Base-by-base conservation (phyloP, 129 eudicot species). In the Arctium lappa region DNA sequence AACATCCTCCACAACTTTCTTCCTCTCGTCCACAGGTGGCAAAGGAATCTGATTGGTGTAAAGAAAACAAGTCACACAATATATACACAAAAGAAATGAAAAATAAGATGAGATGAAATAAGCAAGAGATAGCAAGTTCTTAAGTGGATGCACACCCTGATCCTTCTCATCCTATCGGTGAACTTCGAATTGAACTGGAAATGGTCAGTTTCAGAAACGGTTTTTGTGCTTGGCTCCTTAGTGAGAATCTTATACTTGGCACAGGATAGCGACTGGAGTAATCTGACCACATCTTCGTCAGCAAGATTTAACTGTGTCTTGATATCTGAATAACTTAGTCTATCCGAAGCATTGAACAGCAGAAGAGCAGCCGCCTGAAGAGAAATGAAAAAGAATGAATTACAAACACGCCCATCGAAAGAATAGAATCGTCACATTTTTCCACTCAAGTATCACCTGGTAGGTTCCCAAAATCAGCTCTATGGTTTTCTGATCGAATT, bases 21-120 rank as follows among this genome's bases (percentile, higher is more conserved):
- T 94, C 87, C 90, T 90, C 81, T 94, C 97, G 68, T 94, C 98
- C 81, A 92, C 88, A 12, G 92, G 91, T 3, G 96, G 97, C 79
- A 94, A 87, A 78, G 98, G 98, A 74, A 94, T 82, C 98, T 94
- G 79, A 16, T 31, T 31, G 65, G 69, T 18, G 38, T 34, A 39
- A 27, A 22, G 60, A 76, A 69, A 22, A 75, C 60, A 68, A 60
- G 73, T 42, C 81, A 66, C 68, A 40, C 18, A 10, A 0, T 13
- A 75, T 30, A 7, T 36, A 44, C 5, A 22, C 27, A 22, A 22
- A 22, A 22, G 27, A 22, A 22, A 22, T 22, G 27, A 22, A 73
- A 69, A 71, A 13, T 6, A 8, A 16, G 38, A 15, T 11, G 36
- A 68, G 42, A 50, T 36, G 29, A 48, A 9, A 40, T 46, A 42